Base-by-base conservation (phyloP, 2,329 filamentous ascomycete genomes). In the Endocalyx cinctus region DNA sequence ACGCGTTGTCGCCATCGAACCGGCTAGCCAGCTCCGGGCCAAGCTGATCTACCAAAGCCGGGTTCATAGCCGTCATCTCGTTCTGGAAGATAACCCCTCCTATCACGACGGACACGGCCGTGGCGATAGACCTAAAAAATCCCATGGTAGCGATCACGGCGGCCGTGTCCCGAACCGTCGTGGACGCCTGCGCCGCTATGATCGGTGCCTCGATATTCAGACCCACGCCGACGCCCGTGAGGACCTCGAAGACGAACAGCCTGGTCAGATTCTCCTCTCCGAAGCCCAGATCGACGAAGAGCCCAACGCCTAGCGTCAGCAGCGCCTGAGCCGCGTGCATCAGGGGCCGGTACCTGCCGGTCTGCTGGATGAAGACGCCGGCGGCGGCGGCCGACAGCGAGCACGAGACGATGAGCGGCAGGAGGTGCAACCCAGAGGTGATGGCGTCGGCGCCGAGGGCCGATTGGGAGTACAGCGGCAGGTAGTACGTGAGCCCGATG, bases 381-480 rank as follows among this genome's bases (percentile, higher is more conserved):
- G 52, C 48, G 12, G 31, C 27, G 0, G 66, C 66, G 10, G 69
- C 68, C 4, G 59, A 48, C 4, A 69, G 31, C 4, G 67, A 66
- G 12, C 69, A 59, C n/a, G 63, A 57, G 11, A 72, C 48, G 15
- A 74, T 76, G 25, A 80, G 72, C 0, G 83, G 80, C 0, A 87
- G 63, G 3, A 84, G 65, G 10, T 82, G 69, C 1, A 82, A 52
- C 4, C 72, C 72, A 0, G 77, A 84, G n/a, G 65, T 63, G 20
- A 84, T 60, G 0, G 81, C 77, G 1, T 69, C 69, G 2, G 74
- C 75, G 31, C 70, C 69, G 3, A 80, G 69, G 1, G 81, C 82
- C 3, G 78, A 72, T 52, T 89, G 84, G 34, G 86, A 80, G 58
- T 82, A 88, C 0, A 87, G 66, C 0, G 84, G 84, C 17, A 87